Evolutionary conservation across 148 eudicot species (phyloP), one percentile per base, ranked within the genome.

Genomic region (Arctostaphylos glauca): DNA sequence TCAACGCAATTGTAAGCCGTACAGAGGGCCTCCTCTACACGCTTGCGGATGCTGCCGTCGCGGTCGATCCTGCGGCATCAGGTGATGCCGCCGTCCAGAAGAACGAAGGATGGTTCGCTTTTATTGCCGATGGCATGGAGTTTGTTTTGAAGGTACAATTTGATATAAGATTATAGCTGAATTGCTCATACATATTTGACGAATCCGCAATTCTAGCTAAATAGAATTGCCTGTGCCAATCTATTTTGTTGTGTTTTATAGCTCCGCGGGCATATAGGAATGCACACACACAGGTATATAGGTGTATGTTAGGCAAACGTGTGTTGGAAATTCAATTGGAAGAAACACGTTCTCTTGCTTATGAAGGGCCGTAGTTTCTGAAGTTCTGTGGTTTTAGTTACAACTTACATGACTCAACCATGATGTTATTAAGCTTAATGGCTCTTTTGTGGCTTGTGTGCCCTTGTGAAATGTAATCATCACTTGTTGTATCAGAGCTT

Each of bases 121-220:
- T 94, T 60, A 93, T 97, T 38, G 91, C 97, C 0, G 97, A 97
- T 46, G 94, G 94, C 80, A 92, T 97, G 99, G 99, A 97, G 88
- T 95, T 91, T 47, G 98, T 94, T n/a, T 78, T 93, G 78, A 97
- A 97, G 97, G 98, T 94, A 77, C 31, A 52, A 9, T 66, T 78
- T 47, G 41, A 60, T 66, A 41, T 43, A 0, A 1, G 38, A 0
- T 31, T 31, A 2, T 9, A 6, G n/a, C 47, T 9, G 56, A 21
- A 31, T 50, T 62, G 79, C 10, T 47, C 43, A 49, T 59, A 13
- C 6, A 43, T 13, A 46, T 15, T 73, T 19, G 31, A 38, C 46
- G n/a, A 44, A 48, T 9, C 18, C 55, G 18, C 14, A 67, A 38
- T 80, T 53, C 4, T 6, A 15, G 49, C 43, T 62, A 1, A 12